Conservation (phyloP, 495 filamentous ascomycete genomes). For the Penicillium bovifimosum region DNA sequence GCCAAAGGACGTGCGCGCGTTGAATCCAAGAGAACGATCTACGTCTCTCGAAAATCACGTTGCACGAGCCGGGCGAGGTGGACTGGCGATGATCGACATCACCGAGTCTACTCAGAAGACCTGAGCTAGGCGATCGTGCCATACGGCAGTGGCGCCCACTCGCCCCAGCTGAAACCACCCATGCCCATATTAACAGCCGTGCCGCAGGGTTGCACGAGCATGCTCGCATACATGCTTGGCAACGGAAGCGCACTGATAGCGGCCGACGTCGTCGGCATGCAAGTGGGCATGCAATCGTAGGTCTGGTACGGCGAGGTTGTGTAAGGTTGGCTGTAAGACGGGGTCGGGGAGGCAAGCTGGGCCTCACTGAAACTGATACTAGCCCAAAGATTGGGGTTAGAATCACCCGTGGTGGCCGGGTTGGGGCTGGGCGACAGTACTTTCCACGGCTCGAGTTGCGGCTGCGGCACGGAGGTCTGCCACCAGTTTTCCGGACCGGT, state of each 20-base stretch:
- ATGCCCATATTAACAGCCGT: conserved; percentile 51
- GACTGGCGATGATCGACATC: conserved; percentile 9
- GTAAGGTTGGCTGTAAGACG: conserved; percentile 75
- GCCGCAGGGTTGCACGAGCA: conserved; percentile 81
- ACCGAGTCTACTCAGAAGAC: conserved; percentile 9
- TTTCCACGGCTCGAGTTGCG: conserved; percentile 87
- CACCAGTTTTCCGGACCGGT: conserved; percentile 76
- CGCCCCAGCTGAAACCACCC: conserved; percentile 74
- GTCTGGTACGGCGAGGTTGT: conserved; percentile 66
- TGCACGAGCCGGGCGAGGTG: conserved; percentile 1
- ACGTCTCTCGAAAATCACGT: conserved; percentile 9
- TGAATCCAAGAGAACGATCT: conserved; percentile 12
- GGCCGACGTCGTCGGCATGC: conserved; percentile 54
- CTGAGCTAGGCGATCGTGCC: conserved; percentile 49
- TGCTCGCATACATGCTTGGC: conserved; percentile 54
- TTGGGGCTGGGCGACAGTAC: conserved; percentile 83
- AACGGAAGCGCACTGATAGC: conserved; percentile 70
- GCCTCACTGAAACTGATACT: conserved; percentile 65
- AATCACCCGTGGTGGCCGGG: conserved; percentile 65
- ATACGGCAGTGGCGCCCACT: conserved; percentile 52
- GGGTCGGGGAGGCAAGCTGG: conserved; percentile 66
- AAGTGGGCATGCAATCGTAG: conserved; percentile 60
- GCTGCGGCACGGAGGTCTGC: conserved; percentile 50
- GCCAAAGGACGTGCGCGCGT: background rate
- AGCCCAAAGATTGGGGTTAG: conserved; percentile 72